Percentiles rank a stretch among this genome's conserved stretches.
Evolutionary conservation across 1,284 basidiomycete species (phyloP).

Genomic region (Cryptococcus sp.): DNA sequence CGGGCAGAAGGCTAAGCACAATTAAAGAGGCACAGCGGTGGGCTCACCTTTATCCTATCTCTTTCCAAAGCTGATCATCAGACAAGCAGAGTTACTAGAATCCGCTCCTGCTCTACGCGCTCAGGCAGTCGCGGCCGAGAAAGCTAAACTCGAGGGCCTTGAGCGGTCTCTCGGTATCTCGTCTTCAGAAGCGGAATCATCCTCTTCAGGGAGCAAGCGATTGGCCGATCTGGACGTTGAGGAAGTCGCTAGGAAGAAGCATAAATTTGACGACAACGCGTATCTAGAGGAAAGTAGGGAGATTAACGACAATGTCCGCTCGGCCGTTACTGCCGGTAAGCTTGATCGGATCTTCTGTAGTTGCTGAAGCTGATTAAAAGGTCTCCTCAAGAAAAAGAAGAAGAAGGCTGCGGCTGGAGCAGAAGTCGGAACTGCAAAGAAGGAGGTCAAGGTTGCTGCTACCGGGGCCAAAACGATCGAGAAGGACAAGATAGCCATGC

Average conservation of each 20-base stretch:
- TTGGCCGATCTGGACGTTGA: slow-evolving; percentile 51
- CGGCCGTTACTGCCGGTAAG: slow-evolving; percentile 76
- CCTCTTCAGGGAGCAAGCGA: slow-evolving; percentile 35
- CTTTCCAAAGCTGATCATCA: slow-evolving; percentile 40
- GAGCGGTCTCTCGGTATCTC: slow-evolving; percentile 72
- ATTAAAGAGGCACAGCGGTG: slow-evolving; percentile 94
- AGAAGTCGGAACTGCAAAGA: slow-evolving; percentile 53
- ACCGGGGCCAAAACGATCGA: slow-evolving; percentile 18
- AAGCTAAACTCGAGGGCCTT: slow-evolving; percentile 76
- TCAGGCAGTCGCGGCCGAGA: slow-evolving; percentile 71
- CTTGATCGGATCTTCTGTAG: slow-evolving; percentile 7
- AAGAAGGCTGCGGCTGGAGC: slow-evolving; percentile 4
- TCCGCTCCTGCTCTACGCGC: slow-evolving; percentile 75
- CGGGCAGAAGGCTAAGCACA: slow-evolving; percentile 81
- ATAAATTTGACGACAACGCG: slow-evolving; percentile 85
- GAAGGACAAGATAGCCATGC: slow-evolving; percentile 34
- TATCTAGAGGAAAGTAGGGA: slow-evolving; percentile 89
- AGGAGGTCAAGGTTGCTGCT: slow-evolving; percentile 61
- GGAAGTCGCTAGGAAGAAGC: slow-evolving; percentile 65
- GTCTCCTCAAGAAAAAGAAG: slow-evolving; percentile 13
- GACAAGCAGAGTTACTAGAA: slow-evolving; percentile 84
- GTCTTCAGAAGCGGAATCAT: slow-evolving; percentile 35
- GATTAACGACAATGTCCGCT: slow-evolving; percentile 87
- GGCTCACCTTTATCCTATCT: slow-evolving; percentile 10
- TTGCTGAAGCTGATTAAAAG: neutral